Percentiles rank a stretch among this genome's conserved stretches.
These are phyloP conservation scores for Moesziomyces antarcticus DNA, from an alignment of 1,284 basidiomycete genomes.

Conservation along the genomic window DNA sequence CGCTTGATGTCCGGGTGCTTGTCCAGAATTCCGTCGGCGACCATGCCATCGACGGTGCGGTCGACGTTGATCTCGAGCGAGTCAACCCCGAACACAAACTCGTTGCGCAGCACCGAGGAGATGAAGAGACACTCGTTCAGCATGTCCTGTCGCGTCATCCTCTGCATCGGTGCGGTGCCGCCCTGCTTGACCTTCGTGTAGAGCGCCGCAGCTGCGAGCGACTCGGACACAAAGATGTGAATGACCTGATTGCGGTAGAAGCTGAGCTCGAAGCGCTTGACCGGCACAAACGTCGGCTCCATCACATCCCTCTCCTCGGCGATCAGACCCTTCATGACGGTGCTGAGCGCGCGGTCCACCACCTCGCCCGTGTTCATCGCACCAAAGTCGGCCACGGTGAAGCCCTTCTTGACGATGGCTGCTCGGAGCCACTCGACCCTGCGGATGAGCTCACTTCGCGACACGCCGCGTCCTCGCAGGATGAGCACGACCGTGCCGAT, in stretches of 20 bases:
- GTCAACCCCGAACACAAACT: conserved; percentile 68
- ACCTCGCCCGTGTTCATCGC: conserved; percentile 59
- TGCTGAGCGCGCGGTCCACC: conserved; percentile 63
- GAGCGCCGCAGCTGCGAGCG: conserved; percentile 57
- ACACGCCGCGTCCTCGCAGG: conserved; percentile 68
- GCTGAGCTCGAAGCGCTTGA: conserved; percentile 67
- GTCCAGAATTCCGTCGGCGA: conserved; percentile 36
- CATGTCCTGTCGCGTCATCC: conserved; percentile 59
- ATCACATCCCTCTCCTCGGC: conserved; percentile 65
- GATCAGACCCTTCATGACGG: conserved; percentile 67
- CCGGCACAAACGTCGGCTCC: conserved; percentile 66
- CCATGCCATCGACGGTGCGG: conserved; percentile 54
- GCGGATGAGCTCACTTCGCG: conserved; percentile 65
- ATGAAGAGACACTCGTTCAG: conserved; percentile 63
- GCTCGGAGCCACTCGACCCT: conserved; percentile 65
- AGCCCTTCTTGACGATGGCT: conserved; percentile 66
- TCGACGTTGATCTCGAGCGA: conserved; percentile 65
- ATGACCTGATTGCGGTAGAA: conserved; percentile 69
- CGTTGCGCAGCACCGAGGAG: conserved; percentile 66
- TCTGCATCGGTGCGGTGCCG: conserved; percentile 62
- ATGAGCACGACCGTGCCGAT: conserved; percentile 68
- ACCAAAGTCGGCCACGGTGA: conserved; percentile 67
- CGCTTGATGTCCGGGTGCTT: conserved; percentile 29
- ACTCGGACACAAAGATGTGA: conserved; percentile 63
- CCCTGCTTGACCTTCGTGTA: conserved; percentile 69